These are phyloP conservation scores for Periconia sp. DNA, from an alignment of 2,329 filamentous ascomycete genomes.

Conservation along the genomic window DNA sequence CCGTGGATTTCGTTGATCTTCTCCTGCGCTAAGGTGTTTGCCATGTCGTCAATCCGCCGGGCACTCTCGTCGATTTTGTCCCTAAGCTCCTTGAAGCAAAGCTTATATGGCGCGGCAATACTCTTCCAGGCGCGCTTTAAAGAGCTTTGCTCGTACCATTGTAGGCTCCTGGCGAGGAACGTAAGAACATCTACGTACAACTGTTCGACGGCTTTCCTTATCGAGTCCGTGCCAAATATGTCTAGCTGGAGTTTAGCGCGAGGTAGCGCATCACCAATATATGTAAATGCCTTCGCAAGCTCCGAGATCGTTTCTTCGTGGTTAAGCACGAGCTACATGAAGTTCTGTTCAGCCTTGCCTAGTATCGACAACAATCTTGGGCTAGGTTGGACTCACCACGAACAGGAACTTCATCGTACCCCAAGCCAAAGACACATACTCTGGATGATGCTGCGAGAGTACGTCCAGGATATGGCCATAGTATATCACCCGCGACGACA, in stretches of 20 bases:
- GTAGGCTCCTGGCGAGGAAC: slow-evolving; percentile 25
- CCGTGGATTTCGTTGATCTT: slow-evolving; percentile 2
- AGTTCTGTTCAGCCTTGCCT: not conserved
- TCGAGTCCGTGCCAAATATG: slow-evolving; percentile 23
- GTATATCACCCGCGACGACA: slow-evolving; percentile 4
- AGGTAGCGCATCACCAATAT: slow-evolving; percentile 13
- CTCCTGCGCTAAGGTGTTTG: not conserved
- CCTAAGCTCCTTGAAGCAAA: slow-evolving; percentile 22
- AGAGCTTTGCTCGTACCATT: slow-evolving; percentile 33
- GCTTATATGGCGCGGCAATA: slow-evolving; percentile 18
- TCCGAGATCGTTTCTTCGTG: slow-evolving; percentile 4
- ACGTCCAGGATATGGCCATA: slow-evolving; percentile 28
- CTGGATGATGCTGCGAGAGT: slow-evolving; percentile 32
- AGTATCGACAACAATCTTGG: no score
- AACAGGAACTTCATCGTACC: slow-evolving; percentile 32
- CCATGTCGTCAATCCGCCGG: slow-evolving; percentile 1
- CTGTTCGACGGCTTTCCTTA: slow-evolving; percentile 17
- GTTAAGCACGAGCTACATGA: slow-evolving; percentile 1
- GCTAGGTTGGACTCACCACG: slow-evolving; percentile 8
- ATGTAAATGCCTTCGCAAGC: slow-evolving; percentile 1
- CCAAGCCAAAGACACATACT: slow-evolving; percentile 33
- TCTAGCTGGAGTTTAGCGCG: slow-evolving; percentile 4
- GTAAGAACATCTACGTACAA: slow-evolving; percentile 30
- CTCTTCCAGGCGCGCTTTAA: slow-evolving; percentile 18
- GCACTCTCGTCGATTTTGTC: slow-evolving; percentile 7